Percentiles rank a stretch among this genome's conserved stretches.
phyloP scores from a whole-genome alignment of 2,329 filamentous ascomycete species.

The Alternaria sp. region DNA sequence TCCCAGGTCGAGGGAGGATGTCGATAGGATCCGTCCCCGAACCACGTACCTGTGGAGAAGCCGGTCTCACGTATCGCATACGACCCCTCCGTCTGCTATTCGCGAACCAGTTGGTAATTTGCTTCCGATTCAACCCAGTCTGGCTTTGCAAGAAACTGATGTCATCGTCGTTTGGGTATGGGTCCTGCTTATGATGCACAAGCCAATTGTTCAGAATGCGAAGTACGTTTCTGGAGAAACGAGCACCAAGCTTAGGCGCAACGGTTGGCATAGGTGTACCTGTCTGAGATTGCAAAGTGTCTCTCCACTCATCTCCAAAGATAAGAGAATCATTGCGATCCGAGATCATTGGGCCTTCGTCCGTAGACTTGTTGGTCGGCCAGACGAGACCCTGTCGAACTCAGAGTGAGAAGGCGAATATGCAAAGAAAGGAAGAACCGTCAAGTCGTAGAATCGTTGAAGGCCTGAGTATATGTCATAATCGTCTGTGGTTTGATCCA shows the following conservation, averaged over 20 bases:
- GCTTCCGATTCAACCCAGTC: neutral
- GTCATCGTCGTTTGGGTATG: neutral
- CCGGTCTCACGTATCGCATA: neutral
- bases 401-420: neutral
- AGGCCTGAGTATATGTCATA: accelerated
- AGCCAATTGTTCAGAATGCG: neutral
- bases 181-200: neutral
- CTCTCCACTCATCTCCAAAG: neutral
- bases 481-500: neutral
- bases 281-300: neutral
- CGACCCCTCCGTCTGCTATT: neutral
- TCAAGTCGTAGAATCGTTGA: too few species aligned
- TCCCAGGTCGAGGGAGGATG: neutral
- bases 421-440: neutral
- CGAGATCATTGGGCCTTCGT: neutral
- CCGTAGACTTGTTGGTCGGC: neutral
- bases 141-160: neutral
- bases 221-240: neutral
- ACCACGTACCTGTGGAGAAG: neutral
- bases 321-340: neutral
- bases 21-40: neutral
- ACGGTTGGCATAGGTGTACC: neutral
- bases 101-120: neutral
- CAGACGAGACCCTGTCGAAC: neutral
- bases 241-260: neutral